Conservation (phyloP, 352 stramenopile species). For the Phytopythium montanum region DNA sequence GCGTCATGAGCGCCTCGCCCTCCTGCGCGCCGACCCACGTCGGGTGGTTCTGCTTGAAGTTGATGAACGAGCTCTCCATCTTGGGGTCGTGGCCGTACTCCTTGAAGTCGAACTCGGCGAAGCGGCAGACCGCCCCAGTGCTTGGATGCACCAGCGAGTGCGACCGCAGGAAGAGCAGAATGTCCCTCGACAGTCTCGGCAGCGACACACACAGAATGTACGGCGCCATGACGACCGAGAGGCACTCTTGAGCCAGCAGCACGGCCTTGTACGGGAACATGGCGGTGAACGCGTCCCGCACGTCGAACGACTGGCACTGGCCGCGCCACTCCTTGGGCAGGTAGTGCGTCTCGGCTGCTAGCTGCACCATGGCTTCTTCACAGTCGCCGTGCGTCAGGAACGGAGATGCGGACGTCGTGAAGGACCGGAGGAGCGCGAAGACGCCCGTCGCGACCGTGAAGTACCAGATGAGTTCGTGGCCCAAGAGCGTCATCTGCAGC, state of each 20-base stretch:
- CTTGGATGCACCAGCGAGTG: slow-evolving; percentile 92
- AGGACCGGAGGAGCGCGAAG: slow-evolving; percentile 78
- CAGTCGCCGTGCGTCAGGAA: slow-evolving; percentile 77
- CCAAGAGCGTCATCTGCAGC: slow-evolving; percentile 92
- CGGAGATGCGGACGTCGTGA: slow-evolving; percentile 64
- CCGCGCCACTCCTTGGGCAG: slow-evolving; percentile 94
- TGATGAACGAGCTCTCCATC: slow-evolving; percentile 98
- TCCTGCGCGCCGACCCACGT: slow-evolving; percentile 76
- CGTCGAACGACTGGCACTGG: slow-evolving; percentile 80
- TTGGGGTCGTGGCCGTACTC: slow-evolving; percentile 92
- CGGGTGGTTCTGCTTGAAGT: slow-evolving; percentile 93
- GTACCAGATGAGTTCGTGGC: slow-evolving; percentile 97
- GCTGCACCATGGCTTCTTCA: slow-evolving; percentile 80
- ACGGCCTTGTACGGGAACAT: slow-evolving; percentile 95
- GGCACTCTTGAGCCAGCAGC: slow-evolving; percentile 92
- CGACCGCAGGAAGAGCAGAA: slow-evolving; percentile 93
- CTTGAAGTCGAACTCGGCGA: slow-evolving; percentile 97
- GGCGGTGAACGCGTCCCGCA: slow-evolving; percentile 83
- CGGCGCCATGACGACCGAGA: slow-evolving; percentile 93
- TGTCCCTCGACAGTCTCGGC: slow-evolving; percentile 80
- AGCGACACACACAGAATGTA: slow-evolving; percentile 96
- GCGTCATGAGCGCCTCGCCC: slow-evolving; percentile 68
- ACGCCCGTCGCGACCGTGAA: slow-evolving; percentile 88
- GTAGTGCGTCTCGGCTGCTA: slow-evolving; percentile 94
- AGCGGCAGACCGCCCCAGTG: slow-evolving; percentile 93